These are phyloP conservation scores for Corchorus olitorius DNA, from an alignment of 345 rosid species.

Conservation along the genomic window DNA sequence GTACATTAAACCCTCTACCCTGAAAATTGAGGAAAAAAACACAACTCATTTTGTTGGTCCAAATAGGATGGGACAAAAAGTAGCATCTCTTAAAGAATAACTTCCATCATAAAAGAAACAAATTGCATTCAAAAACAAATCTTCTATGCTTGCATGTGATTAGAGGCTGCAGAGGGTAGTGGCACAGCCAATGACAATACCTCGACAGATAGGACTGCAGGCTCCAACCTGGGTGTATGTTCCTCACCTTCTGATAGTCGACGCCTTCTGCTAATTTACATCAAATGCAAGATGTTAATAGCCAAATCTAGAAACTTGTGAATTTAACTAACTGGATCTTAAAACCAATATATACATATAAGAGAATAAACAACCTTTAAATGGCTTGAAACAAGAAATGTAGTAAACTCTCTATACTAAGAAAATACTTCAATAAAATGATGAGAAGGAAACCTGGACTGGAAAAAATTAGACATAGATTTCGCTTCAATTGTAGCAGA, in stretches of 20 bases:
- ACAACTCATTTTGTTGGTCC: slow-evolving; percentile 8
- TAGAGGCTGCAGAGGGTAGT: neutral
- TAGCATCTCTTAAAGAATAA: neutral
- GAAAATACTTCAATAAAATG: slow-evolving; percentile 9
- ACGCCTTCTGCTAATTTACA: slow-evolving; percentile 50
- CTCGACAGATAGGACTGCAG: slow-evolving; percentile 94
- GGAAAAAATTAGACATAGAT: slow-evolving; percentile 82
- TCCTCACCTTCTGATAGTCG: slow-evolving; percentile 50
- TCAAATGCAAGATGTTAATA: slow-evolving; percentile 23
- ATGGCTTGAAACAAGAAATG: neutral
- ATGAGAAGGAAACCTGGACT: slow-evolving; percentile 51
- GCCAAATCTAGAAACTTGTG: neutral
- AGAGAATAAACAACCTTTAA: neutral
- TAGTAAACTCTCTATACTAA: neutral
- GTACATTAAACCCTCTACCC: slow-evolving; percentile 96
- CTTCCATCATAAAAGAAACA: slow-evolving; percentile 2
- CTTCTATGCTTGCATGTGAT: neutral
- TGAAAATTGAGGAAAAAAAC: slow-evolving; percentile 33
- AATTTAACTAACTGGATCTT: no score
- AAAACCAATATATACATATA: neutral
- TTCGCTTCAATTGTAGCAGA: slow-evolving; percentile 98
- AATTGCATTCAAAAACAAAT: neutral
- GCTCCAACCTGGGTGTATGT: slow-evolving; percentile 57
- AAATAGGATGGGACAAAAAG: neutral
- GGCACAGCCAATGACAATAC: slow-evolving; percentile 36